A percentile compares a stretch with the other conserved stretches of the same genome.
Evolutionary conservation across 2,329 filamentous ascomycete genomes (phyloP).

Genomic region (Emericellopsis cladophorae): DNA sequence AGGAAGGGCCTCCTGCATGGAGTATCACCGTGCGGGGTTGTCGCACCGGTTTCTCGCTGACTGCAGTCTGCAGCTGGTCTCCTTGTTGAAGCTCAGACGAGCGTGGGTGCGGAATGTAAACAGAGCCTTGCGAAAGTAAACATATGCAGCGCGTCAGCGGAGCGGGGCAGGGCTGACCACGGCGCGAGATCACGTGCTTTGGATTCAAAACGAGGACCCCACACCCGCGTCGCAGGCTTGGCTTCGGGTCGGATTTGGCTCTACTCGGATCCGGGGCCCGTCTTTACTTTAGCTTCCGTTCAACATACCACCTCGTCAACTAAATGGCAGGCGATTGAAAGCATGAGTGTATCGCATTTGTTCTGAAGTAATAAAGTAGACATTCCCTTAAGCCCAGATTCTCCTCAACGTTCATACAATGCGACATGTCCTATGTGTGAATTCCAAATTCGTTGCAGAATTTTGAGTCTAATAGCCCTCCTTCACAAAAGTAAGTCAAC

Average conservation of each 20-base stretch:
- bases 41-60: background rate
- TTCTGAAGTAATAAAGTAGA: too few relatives aligned
- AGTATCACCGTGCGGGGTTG: constrained; percentile 2
- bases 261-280: too few relatives aligned
- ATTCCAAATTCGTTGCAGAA: too few relatives aligned
- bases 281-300: constrained; percentile 6
- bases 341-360: too few relatives aligned
- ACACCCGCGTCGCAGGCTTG: too few relatives aligned
- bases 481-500: too few relatives aligned
- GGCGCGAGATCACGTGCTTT: constrained; percentile 4
- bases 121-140: constrained; percentile 4
- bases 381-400: too few relatives aligned
- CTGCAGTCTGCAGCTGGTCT: background rate
- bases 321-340: too few relatives aligned
- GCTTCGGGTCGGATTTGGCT: too few relatives aligned
- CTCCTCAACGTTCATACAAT: too few relatives aligned
- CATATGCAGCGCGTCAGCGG: constrained; percentile 4
- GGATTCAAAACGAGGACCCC: background rate
- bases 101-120: constrained; percentile 2
- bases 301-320: constrained; percentile 5
- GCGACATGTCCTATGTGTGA: too few relatives aligned
- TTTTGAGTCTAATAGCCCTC: too few relatives aligned
- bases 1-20: background rate
- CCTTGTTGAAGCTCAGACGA: background rate
- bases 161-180: constrained; percentile 1